Evolutionary conservation across 2,329 filamentous ascomycete genomes (phyloP), one percentile per base, ranked within the genome.

Genomic region (Xylaria sp.): DNA sequence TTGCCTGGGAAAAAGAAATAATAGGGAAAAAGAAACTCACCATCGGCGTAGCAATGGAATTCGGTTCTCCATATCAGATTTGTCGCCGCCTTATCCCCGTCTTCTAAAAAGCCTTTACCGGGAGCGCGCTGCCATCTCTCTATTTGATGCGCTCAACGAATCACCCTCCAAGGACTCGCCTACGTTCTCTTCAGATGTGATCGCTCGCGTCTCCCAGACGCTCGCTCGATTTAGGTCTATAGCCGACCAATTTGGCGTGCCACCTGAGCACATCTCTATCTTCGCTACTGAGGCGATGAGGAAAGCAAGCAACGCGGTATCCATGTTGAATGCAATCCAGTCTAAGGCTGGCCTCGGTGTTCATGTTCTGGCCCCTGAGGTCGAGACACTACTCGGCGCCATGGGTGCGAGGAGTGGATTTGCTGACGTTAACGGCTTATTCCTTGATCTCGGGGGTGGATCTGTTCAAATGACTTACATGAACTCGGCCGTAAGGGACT

Each of bases 281-380:
- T 88, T 98, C 51, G 94, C 94, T 23, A 98, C 94, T 0, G 94
- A 97, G 80, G 94, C 94, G 3, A 96, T 94, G 78, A 89, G 94
- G 54, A 92, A 90, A 28, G 93, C 94, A 6, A 80, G 87, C 67
- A 98, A 98, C 76, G 89, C 90, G 0, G 83, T 83, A 23, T 86
- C 89, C 0, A 93, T 96, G 80, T 84, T 92, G 1, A 78, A 82
- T 0, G 85, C 86, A 39, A 94, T 98, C 71, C 83, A 85, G 52
- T 78, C 83, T 2, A 91, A 90, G 0, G 80, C 81, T 2, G 92
- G 90, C 1, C 90, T 94, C 81, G 83, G 84, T 0, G 92, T 97
- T 0, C 86, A 88, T 59, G 85, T 97, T 70, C 83, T 97, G 13
- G 87, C 90, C 0, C 94, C 94, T 63, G 88, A 90, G 72, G 92